Conservation (phyloP, 768 basidiomycete genomes). For the Rhizopogon vinicolor region DNA sequence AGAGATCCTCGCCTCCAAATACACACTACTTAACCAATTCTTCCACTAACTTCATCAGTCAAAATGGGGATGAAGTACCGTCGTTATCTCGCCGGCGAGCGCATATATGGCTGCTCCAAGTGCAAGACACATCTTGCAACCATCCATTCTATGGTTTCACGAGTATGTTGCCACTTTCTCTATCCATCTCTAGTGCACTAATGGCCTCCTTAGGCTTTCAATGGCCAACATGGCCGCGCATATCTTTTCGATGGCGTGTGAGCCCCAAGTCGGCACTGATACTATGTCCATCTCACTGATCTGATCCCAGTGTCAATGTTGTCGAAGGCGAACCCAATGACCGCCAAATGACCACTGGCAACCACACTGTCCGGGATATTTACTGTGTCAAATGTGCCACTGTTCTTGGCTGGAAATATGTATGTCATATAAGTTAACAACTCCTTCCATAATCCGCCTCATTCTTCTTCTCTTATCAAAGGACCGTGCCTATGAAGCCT, state of each 20-base stretch:
- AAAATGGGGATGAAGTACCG: constrained; percentile 89
- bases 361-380: constrained; percentile 95
- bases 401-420: constrained; percentile 98
- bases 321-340: constrained; percentile 87
- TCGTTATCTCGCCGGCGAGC: constrained; percentile 77
- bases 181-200: not conserved
- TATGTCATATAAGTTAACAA: constrained; percentile 35
- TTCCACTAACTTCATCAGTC: constrained; percentile 1
- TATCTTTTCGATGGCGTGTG: constrained; percentile 94
- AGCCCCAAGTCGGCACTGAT: constrained; percentile 30
- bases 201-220: constrained; percentile 71
- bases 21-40: not conserved
- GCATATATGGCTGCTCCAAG: constrained; percentile 82
- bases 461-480: constrained; percentile 25
- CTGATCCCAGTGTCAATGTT: constrained; percentile 73
- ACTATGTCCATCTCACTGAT: constrained; percentile 9
- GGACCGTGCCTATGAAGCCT: constrained; percentile 87
- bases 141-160: constrained; percentile 85
- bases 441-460: constrained; percentile 1
- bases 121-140: constrained; percentile 92
- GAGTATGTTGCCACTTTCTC: constrained; percentile 44
- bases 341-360: constrained; percentile 94
- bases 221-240: constrained; percentile 93
- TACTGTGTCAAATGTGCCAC: constrained; percentile 87
- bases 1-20: constrained; percentile 1